phyloP scores from a whole-genome alignment of 805 yeast species.

The Zygoascus tannicola region DNA sequence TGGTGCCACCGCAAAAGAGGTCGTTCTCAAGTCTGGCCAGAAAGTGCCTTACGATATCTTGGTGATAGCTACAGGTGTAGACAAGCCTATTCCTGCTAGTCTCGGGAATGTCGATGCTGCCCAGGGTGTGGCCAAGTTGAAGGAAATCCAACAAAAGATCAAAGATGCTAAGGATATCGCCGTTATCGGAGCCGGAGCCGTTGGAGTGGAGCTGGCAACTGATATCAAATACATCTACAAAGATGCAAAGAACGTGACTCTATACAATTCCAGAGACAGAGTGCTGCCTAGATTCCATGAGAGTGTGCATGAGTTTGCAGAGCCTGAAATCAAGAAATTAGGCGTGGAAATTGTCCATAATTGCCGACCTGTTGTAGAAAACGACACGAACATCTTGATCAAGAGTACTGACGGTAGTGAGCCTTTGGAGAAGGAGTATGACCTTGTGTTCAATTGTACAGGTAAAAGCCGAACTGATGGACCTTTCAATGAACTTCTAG shows the following conservation, averaged over 20 bases:
- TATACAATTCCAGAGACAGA: slow-evolving; percentile 6
- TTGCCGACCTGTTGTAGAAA: slow-evolving; percentile 5
- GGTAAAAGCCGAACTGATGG: slow-evolving; percentile 3
- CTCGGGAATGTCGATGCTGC: background rate
- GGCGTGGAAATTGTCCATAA: slow-evolving; percentile 4
- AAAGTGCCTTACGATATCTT: slow-evolving; percentile 3
- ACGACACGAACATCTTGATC: background rate
- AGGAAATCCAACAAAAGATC: slow-evolving; percentile 3
- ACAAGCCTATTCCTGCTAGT: background rate
- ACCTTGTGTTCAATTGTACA: slow-evolving; percentile 10
- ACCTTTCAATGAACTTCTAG: background rate
- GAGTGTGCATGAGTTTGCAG: slow-evolving; percentile 1
- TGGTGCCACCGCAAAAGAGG: slow-evolving; percentile 1
- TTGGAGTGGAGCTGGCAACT: slow-evolving; percentile 12
- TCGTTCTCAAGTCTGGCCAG: slow-evolving; percentile 2
- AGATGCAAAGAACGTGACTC: slow-evolving; percentile 3
- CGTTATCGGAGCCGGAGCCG: slow-evolving; percentile 12
- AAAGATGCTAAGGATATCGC: slow-evolving; percentile 7
- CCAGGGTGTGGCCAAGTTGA: slow-evolving; percentile 7
- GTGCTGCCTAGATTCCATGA: slow-evolving; percentile 8
- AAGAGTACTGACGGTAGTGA: background rate
- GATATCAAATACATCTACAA: slow-evolving; percentile 8
- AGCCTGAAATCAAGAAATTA: background rate
- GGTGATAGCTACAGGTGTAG: slow-evolving; percentile 10
- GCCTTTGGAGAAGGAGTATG: slow-evolving; percentile 3